Evolutionary conservation across 2,329 filamentous ascomycete genomes (phyloP), one percentile per base, ranked within the genome.

Genomic region (Teratosphaeria destructans): DNA sequence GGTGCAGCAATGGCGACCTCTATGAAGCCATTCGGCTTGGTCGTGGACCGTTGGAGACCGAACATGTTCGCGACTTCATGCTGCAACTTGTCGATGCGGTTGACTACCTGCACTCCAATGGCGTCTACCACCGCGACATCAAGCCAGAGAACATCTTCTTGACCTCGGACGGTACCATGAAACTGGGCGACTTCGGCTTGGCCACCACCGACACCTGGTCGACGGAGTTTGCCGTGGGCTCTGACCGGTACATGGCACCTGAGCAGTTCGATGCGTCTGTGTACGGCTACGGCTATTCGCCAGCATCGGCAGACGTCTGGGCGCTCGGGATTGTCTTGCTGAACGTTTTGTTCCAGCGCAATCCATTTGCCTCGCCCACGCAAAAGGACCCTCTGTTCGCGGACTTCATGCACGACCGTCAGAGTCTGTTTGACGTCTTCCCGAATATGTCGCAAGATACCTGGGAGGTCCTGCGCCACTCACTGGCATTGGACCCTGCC

Each of bases 111-210:
- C 94, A 99, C 75, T 82, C 83, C 64, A 92, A 92, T 74, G 92
- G 90, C 65, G 84, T 97, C 71, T 96, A 91, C 74, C 94, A 99
- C 73, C 89, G 94, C 62, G 94, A 99, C 75, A 96, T 99, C 83
- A 99, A 99, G 79, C 94, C 94, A 0, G 94, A 99, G 81, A 99
- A 99, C 80, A 96, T 99, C 75, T 97, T 99, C 74, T 81, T 99
- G 64, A 89, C 86, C 61, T 84, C 92, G 62, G 84, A 87, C 66
- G 93, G 93, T 58, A 82, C 87, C 47, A 89, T 97, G 88, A 99
- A 99, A 78, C 85, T 99, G 39, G 94, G 94, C 70, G 94, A 99
- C 75, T 96, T 97, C 73, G 94, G 94, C 58, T 81, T 99, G 63
- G 92, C 92, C 57, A 96, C 93, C 11, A 89, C 85, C 6, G 90